These are phyloP conservation scores for Schizonepeta tenuifolia DNA, from an alignment of 257 asterid genomes.

Conservation along the genomic window DNA sequence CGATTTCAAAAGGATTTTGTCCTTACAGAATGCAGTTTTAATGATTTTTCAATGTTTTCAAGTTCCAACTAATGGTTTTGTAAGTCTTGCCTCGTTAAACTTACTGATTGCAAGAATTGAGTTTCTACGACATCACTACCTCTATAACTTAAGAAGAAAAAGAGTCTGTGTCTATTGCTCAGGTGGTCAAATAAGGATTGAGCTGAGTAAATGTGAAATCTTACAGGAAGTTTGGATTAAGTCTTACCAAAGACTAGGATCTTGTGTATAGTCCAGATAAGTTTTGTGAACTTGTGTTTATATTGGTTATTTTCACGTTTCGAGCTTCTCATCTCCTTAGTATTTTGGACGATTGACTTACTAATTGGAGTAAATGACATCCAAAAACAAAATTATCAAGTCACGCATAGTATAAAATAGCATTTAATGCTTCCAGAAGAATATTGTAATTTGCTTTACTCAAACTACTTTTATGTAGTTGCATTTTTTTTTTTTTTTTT, in stretches of 20 bases:
- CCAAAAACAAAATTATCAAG: no score
- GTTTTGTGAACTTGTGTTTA: not conserved
- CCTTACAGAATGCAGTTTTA: not conserved
- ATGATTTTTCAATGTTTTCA: not conserved
- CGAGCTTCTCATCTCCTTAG: no score
- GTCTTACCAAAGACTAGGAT: not conserved
- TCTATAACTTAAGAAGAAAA: not conserved
- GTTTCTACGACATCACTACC: not conserved
- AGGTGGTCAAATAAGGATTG: not conserved
- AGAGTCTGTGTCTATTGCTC: not conserved
- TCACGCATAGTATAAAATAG: no score
- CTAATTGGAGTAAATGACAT: not conserved
- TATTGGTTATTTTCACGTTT: not conserved
- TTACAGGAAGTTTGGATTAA: not conserved
- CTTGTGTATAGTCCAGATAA: not conserved
- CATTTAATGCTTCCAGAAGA: no score
- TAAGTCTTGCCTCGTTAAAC: conserved; percentile 3
- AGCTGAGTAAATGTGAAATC: not conserved
- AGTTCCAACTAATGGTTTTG: not conserved
- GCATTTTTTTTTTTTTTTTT: no score
- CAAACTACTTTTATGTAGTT: no score
- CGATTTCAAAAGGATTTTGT: not conserved
- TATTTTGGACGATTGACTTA: not conserved
- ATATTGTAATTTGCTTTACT: no score
- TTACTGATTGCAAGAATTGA: not conserved